A percentile compares a stretch with the other conserved stretches of the same genome.
phyloP scores from a whole-genome alignment of 176 grass and related monocot species.

The Oryza brachyantha region DNA sequence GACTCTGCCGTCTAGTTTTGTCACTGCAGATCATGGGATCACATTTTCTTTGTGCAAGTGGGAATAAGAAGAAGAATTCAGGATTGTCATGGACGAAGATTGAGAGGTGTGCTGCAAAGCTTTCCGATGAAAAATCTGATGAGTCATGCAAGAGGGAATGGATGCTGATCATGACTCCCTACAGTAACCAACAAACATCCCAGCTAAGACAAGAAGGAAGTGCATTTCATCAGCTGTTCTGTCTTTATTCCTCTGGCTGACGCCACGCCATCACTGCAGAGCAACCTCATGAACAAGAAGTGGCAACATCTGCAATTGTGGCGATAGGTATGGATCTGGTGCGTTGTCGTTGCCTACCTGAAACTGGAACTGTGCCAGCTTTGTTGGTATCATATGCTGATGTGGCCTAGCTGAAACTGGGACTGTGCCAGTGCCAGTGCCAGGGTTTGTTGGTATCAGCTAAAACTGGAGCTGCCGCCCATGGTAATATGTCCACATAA shows the following conservation, averaged over 20 bases:
- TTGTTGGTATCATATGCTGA: not conserved
- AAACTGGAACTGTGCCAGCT: not conserved
- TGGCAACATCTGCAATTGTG: not conserved
- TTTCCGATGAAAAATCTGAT: not conserved
- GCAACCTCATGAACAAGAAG: not conserved
- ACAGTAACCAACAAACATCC: not conserved
- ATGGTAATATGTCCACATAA: not conserved
- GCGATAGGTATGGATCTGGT: not conserved
- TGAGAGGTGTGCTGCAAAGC: not conserved
- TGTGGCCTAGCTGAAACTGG: not conserved
- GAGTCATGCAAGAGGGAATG: not conserved
- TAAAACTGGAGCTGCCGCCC: not conserved
- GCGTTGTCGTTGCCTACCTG: not conserved
- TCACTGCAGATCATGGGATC: not conserved
- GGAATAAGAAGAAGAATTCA: not conserved
- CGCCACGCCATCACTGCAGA: not conserved
- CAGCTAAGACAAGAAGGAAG: not conserved
- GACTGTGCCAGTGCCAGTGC: not conserved
- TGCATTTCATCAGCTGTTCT: not conserved
- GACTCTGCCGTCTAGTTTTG: not conserved
- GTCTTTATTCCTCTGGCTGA: not conserved
- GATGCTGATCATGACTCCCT: not conserved
- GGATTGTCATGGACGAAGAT: not conserved
- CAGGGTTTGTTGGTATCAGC: not conserved
- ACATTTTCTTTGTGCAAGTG: not conserved